Conservation (phyloP, 2,329 filamentous ascomycete genomes). For the Paraphaeosphaeria sporulosa region DNA sequence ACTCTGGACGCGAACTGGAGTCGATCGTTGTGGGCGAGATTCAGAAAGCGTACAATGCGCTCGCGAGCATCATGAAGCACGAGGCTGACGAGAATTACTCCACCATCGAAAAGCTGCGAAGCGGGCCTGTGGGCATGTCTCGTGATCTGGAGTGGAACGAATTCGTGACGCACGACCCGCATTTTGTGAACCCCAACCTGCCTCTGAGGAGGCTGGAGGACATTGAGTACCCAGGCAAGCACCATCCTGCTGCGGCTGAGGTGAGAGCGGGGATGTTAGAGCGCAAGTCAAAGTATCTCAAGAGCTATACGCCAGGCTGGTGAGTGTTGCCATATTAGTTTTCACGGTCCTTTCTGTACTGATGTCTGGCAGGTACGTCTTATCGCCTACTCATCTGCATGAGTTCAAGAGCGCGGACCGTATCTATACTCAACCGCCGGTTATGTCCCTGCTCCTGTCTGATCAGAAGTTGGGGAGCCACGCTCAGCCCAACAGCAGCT, state of each 20-base stretch:
- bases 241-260: constrained; percentile 83
- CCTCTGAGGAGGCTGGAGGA: constrained; percentile 78
- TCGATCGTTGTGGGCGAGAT: constrained; percentile 97
- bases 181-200: constrained; percentile 85
- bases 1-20: constrained; percentile 91
- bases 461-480: constrained; percentile 96
- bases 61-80: constrained; percentile 88
- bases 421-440: constrained; percentile 77
- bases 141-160: constrained; percentile 90
- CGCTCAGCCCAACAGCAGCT: constrained; percentile 80
- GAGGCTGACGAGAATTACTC: constrained; percentile 84
- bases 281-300: constrained; percentile 98
- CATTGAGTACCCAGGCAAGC: constrained; percentile 89
- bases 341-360: constrained; percentile 12
- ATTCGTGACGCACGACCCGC: constrained; percentile 81
- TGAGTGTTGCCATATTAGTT: constrained; percentile 55
- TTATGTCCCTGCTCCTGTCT: constrained; percentile 95
- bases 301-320: constrained; percentile 97
- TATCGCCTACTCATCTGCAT: constrained; percentile 95
- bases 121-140: constrained; percentile 88
- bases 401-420: constrained; percentile 99
- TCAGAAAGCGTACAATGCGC: constrained; percentile 95
- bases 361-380: constrained; percentile 74
- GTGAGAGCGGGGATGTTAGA: constrained; percentile 91
- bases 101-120: constrained; percentile 80